Conservation (phyloP, 1,284 basidiomycete species). For the Ustilago curta region DNA sequence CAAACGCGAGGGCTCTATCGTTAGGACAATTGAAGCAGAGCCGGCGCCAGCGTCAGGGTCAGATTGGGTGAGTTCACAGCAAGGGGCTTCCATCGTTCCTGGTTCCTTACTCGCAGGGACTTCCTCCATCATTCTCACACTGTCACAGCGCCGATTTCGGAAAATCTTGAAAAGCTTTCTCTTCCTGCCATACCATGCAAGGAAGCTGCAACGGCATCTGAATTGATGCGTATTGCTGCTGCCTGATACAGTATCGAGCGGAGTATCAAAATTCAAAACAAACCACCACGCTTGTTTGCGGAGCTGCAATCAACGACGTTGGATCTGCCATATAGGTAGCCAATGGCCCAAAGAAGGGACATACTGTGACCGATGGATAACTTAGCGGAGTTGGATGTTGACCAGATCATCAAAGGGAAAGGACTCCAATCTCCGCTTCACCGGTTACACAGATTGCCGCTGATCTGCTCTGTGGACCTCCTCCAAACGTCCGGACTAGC, state of each 20-base stretch:
- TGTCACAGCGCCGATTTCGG: neutral
- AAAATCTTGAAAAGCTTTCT: neutral
- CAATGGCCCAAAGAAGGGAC: neutral
- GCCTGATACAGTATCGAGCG: neutral
- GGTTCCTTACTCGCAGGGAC: constrained; percentile 12
- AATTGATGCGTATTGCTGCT: neutral
- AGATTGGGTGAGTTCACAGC: neutral
- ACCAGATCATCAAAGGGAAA: neutral
- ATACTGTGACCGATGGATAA: neutral
- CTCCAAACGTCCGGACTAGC: too few species aligned
- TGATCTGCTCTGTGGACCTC: too few species aligned
- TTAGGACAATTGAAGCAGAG: neutral
- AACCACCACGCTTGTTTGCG: too few species aligned
- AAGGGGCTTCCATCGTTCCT: constrained; percentile 11
- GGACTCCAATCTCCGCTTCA: constrained; percentile 3
- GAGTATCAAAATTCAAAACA: neutral
- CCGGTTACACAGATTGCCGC: neutral
- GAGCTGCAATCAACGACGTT: neutral
- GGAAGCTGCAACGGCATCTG: constrained; percentile 1
- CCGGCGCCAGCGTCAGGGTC: neutral
- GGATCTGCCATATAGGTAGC: neutral
- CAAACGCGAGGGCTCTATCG: too few species aligned
- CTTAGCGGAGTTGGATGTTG: neutral
- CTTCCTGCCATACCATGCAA: neutral
- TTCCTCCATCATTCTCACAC: neutral